phyloP scores from a whole-genome alignment of 352 stramenopile genomes.

The Saprolegnia parasitica region DNA sequence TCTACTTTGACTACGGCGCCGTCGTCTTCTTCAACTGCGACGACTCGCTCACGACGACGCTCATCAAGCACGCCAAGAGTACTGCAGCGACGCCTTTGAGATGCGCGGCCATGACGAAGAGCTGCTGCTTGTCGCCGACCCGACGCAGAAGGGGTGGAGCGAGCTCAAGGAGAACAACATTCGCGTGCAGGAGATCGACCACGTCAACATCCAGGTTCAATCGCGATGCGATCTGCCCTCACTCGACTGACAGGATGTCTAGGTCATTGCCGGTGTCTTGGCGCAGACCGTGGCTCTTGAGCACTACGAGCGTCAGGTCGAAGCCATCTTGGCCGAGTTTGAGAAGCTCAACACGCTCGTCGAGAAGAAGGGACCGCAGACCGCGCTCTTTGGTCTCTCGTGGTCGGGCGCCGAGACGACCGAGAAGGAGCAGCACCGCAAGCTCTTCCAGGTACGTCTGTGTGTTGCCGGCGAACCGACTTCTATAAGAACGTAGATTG shows the following conservation, averaged over 20 bases:
- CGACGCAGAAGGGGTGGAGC: constrained; percentile 68
- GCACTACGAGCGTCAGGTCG: constrained; percentile 94
- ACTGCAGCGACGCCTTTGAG: constrained; percentile 72
- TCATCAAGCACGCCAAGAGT: constrained; percentile 73
- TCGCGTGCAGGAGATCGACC: constrained; percentile 71
- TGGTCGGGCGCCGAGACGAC: constrained; percentile 43
- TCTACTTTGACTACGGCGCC: constrained; percentile 90
- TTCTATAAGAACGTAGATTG: constrained; percentile 63
- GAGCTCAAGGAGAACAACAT: constrained; percentile 80
- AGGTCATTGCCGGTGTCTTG: constrained; percentile 93
- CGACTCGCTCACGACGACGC: constrained; percentile 58
- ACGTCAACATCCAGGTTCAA: constrained; percentile 64
- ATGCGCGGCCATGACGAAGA: constrained; percentile 76
- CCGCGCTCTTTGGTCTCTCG: constrained; percentile 57
- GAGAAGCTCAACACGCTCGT: constrained; percentile 89
- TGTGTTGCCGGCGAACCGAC: no score
- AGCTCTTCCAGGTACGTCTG: constrained; percentile 57
- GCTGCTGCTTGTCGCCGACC: constrained; percentile 65
- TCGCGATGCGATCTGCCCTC: not conserved
- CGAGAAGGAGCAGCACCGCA: constrained; percentile 71
- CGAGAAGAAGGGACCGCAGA: constrained; percentile 65
- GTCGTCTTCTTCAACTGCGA: constrained; percentile 92
- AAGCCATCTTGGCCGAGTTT: constrained; percentile 93
- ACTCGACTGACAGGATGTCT: constrained; percentile 28
- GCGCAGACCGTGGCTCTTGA: constrained; percentile 94